Percentiles rank a stretch among this genome's conserved stretches.
Conservation (phyloP, 1,284 basidiomycete genomes). For the Phylloboletellus chloephorus region DNA sequence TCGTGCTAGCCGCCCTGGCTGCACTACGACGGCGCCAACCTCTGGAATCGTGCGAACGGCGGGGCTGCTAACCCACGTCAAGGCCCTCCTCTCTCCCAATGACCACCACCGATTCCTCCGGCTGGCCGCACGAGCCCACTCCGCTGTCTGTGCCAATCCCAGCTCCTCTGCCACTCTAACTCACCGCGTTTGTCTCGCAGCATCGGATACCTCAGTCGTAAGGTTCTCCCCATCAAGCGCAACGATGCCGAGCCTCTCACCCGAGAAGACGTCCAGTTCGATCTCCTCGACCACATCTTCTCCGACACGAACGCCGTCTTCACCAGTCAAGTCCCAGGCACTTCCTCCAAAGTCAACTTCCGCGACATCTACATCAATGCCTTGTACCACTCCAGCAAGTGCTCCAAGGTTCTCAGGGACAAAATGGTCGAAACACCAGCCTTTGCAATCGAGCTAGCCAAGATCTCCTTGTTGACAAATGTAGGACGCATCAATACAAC, state of each 20-base stretch:
- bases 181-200: constrained; percentile 34
- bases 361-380: constrained; percentile 81
- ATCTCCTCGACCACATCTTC: constrained; percentile 78
- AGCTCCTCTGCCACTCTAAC: constrained; percentile 7
- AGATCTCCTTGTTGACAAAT: constrained; percentile 83
- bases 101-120: constrained; percentile 35
- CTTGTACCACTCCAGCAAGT: constrained; percentile 73
- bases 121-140: constrained; percentile 44
- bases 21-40: constrained; percentile 15
- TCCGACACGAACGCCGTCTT: constrained; percentile 65
- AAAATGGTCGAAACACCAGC: constrained; percentile 76
- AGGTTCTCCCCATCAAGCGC: constrained; percentile 71
- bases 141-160: constrained; percentile 30
- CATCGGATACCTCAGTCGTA: constrained; percentile 63
- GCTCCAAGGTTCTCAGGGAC: constrained; percentile 82
- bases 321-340: constrained; percentile 52
- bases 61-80: constrained; percentile 27
- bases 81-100: constrained; percentile 39
- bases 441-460: constrained; percentile 79
- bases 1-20: constrained; percentile 7
- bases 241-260: constrained; percentile 74
- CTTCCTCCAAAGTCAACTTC: constrained; percentile 59
- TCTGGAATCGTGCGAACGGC: constrained; percentile 28
- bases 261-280: constrained; percentile 80
- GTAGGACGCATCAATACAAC: constrained; percentile 94